phyloP scores from a whole-genome alignment of 179 eudicot genomes.

The Patellifolia procumbens region DNA sequence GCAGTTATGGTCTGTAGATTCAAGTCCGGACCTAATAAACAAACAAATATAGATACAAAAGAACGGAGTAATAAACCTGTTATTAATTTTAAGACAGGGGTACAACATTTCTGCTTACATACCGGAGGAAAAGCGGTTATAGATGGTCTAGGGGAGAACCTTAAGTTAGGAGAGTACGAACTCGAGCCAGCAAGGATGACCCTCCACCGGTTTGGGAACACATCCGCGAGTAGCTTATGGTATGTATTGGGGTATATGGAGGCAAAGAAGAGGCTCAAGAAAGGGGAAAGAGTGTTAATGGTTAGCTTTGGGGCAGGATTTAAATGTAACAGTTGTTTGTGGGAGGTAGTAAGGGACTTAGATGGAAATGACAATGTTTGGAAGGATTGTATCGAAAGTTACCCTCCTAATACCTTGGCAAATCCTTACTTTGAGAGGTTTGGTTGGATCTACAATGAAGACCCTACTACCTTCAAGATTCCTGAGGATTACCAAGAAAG shows the following conservation, averaged over 20 bases:
- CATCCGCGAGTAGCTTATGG: constrained; percentile 90
- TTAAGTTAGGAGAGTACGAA: constrained; percentile 52
- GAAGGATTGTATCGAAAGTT: constrained; percentile 42
- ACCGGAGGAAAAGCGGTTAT: constrained; percentile 96
- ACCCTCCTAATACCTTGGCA: constrained; percentile 37
- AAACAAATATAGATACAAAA: background rate
- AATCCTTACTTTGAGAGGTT: constrained; percentile 57
- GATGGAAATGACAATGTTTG: constrained; percentile 41
- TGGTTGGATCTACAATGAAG: constrained; percentile 64
- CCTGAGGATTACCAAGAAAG: background rate
- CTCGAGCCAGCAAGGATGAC: constrained; percentile 93
- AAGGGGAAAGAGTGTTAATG: constrained; percentile 72
- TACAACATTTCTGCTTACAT: constrained; percentile 80
- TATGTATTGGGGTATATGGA: constrained; percentile 88
- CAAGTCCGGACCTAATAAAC: constrained; percentile 11
- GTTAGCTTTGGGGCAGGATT: constrained; percentile 79
- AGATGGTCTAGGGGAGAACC: constrained; percentile 64
- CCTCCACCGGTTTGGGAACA: constrained; percentile 88
- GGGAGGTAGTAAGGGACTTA: constrained; percentile 58
- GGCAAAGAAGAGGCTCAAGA: constrained; percentile 72
- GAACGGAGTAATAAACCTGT: constrained; percentile 25
- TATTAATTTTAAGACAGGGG: constrained; percentile 62
- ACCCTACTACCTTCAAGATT: constrained; percentile 42
- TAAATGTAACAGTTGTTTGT: constrained; percentile 62
- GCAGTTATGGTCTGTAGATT: constrained; percentile 15